These are phyloP conservation scores for Beauveria asiatica DNA, from an alignment of 2,329 filamentous ascomycete genomes.

Conservation along the genomic window DNA sequence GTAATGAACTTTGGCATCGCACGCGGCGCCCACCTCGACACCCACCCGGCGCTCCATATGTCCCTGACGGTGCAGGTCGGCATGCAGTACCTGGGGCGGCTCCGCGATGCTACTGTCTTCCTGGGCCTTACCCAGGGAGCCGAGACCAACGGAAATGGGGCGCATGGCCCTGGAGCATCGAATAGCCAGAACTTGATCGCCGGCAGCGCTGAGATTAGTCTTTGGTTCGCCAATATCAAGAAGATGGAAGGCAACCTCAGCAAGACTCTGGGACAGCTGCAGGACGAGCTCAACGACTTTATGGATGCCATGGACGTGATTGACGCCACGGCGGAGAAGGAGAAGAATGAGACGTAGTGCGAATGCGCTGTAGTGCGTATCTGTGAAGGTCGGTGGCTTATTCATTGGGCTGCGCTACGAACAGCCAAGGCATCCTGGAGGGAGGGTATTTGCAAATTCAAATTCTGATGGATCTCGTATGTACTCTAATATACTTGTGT, in stretches of 20 bases:
- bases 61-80: constrained; percentile 34
- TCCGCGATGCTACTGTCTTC: constrained; percentile 24
- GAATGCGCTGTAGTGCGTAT: background rate
- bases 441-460: background rate
- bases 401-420: background rate
- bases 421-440: background rate
- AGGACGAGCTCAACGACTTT: constrained; percentile 15
- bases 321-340: constrained; percentile 1
- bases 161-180: background rate
- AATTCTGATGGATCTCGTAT: too few species aligned
- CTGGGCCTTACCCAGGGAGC: constrained; percentile 18
- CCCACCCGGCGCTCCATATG: constrained; percentile 33
- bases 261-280: constrained; percentile 14
- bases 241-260: constrained; percentile 16
- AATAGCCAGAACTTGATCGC: constrained; percentile 12
- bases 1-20: constrained; percentile 32
- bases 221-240: constrained; percentile 15
- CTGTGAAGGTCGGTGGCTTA: background rate
- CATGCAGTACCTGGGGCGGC: constrained; percentile 30
- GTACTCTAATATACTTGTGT: background rate
- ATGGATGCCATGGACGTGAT: constrained; percentile 13
- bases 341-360: background rate
- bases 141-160: constrained; percentile 10
- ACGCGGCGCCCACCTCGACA: constrained; percentile 24
- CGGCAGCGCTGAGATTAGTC: constrained; percentile 20